Evolutionary conservation across 257 asterid genomes (phyloP).

Genomic region (Ilex aquifolium): DNA sequence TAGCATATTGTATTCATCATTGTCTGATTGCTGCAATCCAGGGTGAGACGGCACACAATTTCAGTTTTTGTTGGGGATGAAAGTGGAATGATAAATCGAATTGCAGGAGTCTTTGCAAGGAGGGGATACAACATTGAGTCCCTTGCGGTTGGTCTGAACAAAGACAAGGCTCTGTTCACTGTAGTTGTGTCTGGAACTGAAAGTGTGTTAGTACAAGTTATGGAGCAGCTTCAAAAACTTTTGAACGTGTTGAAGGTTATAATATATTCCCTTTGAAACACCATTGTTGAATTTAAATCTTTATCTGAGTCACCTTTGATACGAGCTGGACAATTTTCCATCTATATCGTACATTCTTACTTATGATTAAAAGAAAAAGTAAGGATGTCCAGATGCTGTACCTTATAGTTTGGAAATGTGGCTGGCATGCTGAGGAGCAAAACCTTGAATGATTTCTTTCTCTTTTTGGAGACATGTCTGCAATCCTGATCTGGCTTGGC

Average conservation of each 20-base stretch:
- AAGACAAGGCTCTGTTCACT: slow-evolving; percentile 90
- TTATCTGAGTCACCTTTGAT: background rate
- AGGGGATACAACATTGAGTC: slow-evolving; percentile 97
- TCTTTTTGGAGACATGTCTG: background rate
- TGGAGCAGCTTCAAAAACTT: slow-evolving; percentile 89
- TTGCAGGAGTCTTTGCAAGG: slow-evolving; percentile 96
- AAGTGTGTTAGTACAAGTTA: slow-evolving; percentile 70
- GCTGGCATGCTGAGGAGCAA: background rate
- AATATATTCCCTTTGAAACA: slow-evolving; percentile 2
- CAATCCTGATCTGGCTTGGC: background rate
- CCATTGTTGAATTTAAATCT: background rate
- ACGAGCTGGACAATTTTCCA: background rate
- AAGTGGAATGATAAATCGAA: slow-evolving; percentile 97
- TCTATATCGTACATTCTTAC: background rate
- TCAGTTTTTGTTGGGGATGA: slow-evolving; percentile 97
- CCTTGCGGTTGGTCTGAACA: slow-evolving; percentile 96
- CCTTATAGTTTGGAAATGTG: background rate
- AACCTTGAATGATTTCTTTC: background rate
- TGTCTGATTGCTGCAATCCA: slow-evolving; percentile 17
- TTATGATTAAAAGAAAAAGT: background rate
- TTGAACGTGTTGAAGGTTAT: slow-evolving; percentile 86
- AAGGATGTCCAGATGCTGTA: background rate
- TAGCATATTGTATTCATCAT: too few relatives aligned
- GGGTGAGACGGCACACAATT: slow-evolving; percentile 76
- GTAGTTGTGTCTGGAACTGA: slow-evolving; percentile 92